A percentile compares a stretch with the other conserved stretches of the same genome.
phyloP scores from a whole-genome alignment of 352 stramenopile genomes.

The Pythium vanterpoolii region DNA sequence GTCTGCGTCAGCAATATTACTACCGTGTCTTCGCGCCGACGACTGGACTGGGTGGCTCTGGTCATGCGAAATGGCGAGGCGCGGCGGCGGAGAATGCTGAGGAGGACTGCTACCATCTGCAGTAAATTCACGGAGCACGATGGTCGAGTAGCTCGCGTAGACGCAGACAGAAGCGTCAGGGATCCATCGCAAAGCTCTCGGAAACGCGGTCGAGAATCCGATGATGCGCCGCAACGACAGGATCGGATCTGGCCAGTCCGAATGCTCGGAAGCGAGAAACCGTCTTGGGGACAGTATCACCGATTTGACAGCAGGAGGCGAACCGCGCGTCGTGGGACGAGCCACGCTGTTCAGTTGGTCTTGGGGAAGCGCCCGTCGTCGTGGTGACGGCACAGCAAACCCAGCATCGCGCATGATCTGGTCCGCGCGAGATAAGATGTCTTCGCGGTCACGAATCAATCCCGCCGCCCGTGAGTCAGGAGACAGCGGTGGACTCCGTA shows the following conservation, averaged over 20 bases:
- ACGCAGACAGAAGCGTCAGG: constrained; percentile 41
- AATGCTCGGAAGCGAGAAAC: constrained; percentile 19
- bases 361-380: not conserved
- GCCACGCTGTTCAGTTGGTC: not conserved
- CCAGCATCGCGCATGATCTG: constrained; percentile 31
- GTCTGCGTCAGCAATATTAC: not conserved
- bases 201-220: constrained; percentile 51
- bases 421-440: constrained; percentile 23
- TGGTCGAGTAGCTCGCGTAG: constrained; percentile 62
- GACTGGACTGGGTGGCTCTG: not conserved
- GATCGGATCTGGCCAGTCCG: constrained; percentile 65
- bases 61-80: not conserved
- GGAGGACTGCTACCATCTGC: not conserved
- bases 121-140: constrained; percentile 45
- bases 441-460: constrained; percentile 25
- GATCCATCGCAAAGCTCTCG: constrained; percentile 50
- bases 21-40: not conserved
- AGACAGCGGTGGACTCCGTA: constrained; percentile 13
- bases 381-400: constrained; percentile 21
- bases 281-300: constrained; percentile 7
- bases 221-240: constrained; percentile 55
- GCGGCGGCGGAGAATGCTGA: not conserved
- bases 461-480: constrained; percentile 17
- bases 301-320: not conserved
- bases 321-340: not conserved